phyloP scores from a whole-genome alignment of 768 basidiomycete species.

The Boletus vinaceobasis region DNA sequence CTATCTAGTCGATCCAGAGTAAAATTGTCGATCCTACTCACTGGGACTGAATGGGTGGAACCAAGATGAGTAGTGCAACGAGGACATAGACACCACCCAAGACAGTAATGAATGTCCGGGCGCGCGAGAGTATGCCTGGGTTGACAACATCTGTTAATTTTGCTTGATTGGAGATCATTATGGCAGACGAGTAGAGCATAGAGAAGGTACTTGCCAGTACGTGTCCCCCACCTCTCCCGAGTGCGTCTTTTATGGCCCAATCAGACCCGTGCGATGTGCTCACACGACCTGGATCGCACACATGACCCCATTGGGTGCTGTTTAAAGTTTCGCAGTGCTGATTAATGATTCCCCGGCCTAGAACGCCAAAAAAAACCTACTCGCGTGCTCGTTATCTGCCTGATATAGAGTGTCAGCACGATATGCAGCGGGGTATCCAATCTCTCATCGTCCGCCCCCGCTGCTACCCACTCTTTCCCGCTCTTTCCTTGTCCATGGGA shows the following conservation, averaged over 20 bases:
- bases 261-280: background rate
- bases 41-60: constrained; percentile 71
- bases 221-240: constrained; percentile 1
- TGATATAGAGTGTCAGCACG: background rate
- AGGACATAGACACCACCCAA: constrained; percentile 53
- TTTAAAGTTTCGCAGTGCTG: background rate
- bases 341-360: background rate
- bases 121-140: constrained; percentile 21
- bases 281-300: constrained; percentile 11
- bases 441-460: background rate
- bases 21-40: constrained; percentile 34
- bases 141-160: constrained; percentile 1
- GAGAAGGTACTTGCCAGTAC: constrained; percentile 13
- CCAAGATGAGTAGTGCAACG: constrained; percentile 49
- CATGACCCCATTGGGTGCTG: background rate
- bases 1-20: constrained; percentile 11
- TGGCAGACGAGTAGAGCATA: background rate
- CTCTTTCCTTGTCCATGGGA: background rate
- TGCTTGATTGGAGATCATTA: constrained; percentile 8
- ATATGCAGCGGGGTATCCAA: background rate
- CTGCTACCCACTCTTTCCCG: background rate
- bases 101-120: constrained; percentile 35
- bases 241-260: constrained; percentile 5
- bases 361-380: background rate
- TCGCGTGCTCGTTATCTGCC: background rate